These are phyloP conservation scores for Rhytidhysteron rufulum DNA, from an alignment of 2,329 filamentous ascomycete genomes.

Conservation along the genomic window DNA sequence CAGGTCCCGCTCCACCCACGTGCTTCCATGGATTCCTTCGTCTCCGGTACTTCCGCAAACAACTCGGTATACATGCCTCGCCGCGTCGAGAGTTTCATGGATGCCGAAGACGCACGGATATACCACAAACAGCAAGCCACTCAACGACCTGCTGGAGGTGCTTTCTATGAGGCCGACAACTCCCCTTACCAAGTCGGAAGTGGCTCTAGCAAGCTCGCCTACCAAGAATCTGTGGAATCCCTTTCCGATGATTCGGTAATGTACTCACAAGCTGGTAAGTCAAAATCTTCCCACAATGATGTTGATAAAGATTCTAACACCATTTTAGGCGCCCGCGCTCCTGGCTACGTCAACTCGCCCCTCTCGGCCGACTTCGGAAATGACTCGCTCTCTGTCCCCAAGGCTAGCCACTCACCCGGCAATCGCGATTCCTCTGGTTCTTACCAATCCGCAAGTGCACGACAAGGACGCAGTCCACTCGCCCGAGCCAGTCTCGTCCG, in stretches of 20 bases:
- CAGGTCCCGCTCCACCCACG: slow-evolving; percentile 50
- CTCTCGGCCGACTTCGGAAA: slow-evolving; percentile 25
- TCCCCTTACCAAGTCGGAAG: slow-evolving; percentile 24
- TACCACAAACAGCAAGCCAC: slow-evolving; percentile 63
- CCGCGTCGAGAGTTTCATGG: slow-evolving; percentile 72
- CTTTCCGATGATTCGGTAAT: slow-evolving; percentile 33
- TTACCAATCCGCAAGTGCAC: slow-evolving; percentile 10
- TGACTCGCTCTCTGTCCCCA: slow-evolving; percentile 24
- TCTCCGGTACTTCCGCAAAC: slow-evolving; percentile 54
- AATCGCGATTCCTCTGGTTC: slow-evolving; percentile 12
- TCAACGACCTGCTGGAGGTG: slow-evolving; percentile 43
- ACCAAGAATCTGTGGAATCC: slow-evolving; percentile 33
- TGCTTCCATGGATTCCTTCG: slow-evolving; percentile 64
- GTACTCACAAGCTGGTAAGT: slow-evolving; percentile 23
- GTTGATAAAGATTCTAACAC: slow-evolving; percentile 6
- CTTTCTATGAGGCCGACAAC: slow-evolving; percentile 33
- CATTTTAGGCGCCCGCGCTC: slow-evolving; percentile 10
- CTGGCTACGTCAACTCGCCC: slow-evolving; percentile 21
- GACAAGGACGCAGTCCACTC: slow-evolving; percentile 43
- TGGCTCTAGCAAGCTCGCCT: slow-evolving; percentile 21
- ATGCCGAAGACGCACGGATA: slow-evolving; percentile 70
- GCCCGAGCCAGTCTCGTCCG: slow-evolving; percentile 43
- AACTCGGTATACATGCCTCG: slow-evolving; percentile 64
- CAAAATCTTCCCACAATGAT: slow-evolving; percentile 22
- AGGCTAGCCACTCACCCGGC: slow-evolving; percentile 19